These are phyloP conservation scores for Chenopodium album DNA, from an alignment of 148 eudicot genomes.

Conservation along the genomic window DNA sequence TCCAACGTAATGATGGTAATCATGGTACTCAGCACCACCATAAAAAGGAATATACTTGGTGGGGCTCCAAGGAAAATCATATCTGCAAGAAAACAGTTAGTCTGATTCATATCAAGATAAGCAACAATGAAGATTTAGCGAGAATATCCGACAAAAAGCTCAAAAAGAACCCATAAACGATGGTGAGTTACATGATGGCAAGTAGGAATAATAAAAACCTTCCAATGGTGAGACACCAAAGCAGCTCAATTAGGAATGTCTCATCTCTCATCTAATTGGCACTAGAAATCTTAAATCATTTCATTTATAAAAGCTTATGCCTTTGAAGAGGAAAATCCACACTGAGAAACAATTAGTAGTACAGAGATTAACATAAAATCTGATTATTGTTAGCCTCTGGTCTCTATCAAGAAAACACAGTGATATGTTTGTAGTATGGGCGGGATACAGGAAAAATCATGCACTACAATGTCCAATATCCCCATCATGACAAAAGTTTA, in stretches of 20 bases:
- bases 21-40: constrained; percentile 96
- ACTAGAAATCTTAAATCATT: background rate
- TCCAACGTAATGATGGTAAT: constrained; percentile 97
- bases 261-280: background rate
- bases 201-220: background rate
- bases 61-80: constrained; percentile 86
- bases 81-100: constrained; percentile 44
- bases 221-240: background rate
- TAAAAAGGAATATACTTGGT: constrained; percentile 91
- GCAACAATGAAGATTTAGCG: background rate
- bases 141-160: background rate
- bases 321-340: background rate
- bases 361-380: background rate
- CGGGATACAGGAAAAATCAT: background rate
- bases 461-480: background rate
- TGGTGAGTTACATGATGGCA: background rate
- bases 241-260: background rate
- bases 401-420: background rate
- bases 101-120: background rate
- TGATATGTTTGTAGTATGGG: background rate
- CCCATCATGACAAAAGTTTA: background rate
- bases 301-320: background rate
- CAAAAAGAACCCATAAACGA: background rate
- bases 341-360: background rate
- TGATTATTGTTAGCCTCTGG: background rate